phyloP scores from a whole-genome alignment of 2,329 filamentous ascomycete species.

The Pyrenophora graminea region DNA sequence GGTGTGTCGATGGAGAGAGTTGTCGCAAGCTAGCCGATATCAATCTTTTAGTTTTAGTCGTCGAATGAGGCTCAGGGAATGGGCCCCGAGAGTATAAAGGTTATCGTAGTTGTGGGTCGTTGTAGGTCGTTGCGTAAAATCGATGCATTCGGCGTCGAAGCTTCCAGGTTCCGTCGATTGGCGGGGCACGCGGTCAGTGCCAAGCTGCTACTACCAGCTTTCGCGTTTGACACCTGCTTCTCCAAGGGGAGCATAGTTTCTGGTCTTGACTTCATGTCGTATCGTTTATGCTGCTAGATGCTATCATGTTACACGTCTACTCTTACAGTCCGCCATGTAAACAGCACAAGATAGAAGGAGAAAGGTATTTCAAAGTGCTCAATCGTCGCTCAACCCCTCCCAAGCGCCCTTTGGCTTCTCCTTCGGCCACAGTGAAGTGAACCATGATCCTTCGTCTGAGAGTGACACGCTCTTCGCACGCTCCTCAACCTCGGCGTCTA shows the following conservation, averaged over 20 bases:
- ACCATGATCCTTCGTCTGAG: conserved; percentile 30
- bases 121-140: neutral
- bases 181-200: conserved; percentile 21
- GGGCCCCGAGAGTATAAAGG: conserved; percentile 3
- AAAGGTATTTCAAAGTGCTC: conserved; percentile 23
- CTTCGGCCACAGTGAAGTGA: conserved; percentile 38
- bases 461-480: conserved; percentile 53
- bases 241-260: neutral
- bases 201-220: conserved; percentile 11
- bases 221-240: neutral
- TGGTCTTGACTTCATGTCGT: conserved; percentile 3
- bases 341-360: conserved; percentile 28
- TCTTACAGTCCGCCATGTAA: conserved; percentile 29
- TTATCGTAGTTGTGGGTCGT: conserved; percentile 8
- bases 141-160: conserved; percentile 27
- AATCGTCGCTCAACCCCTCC: conserved; percentile 40
- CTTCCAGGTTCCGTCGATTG: conserved; percentile 24
- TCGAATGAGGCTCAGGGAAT: neutral
- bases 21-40: conserved; percentile 4
- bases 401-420: conserved; percentile 40
- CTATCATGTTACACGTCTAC: conserved; percentile 35
- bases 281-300: conserved; percentile 22
- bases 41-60: neutral
- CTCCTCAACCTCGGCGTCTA: conserved; percentile 70
- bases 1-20: conserved; percentile 3